Percentiles rank a stretch among this genome's conserved stretches.
phyloP scores from a whole-genome alignment of 2,329 filamentous ascomycete species.

The Madurella fahalii region DNA sequence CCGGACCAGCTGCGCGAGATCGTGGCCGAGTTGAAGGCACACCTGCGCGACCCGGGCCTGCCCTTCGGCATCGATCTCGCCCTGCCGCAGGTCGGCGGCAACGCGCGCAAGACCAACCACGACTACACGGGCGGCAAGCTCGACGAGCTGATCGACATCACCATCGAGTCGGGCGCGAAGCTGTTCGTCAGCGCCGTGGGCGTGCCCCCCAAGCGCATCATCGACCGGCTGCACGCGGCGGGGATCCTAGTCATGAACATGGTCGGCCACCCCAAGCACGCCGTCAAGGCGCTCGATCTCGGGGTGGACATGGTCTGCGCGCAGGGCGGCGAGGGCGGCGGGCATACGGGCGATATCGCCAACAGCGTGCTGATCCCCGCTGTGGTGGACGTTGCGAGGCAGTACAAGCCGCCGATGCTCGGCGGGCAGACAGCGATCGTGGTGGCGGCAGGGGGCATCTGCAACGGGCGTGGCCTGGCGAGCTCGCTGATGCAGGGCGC shows the following conservation, averaged over 20 bases:
- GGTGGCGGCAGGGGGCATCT: constrained; percentile 84
- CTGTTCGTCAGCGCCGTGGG: constrained; percentile 88
- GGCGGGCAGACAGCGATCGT: constrained; percentile 71
- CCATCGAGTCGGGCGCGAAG: constrained; percentile 75
- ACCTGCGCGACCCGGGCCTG: constrained; percentile 61
- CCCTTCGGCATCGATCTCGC: constrained; percentile 92
- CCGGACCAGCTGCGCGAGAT: constrained; percentile 72
- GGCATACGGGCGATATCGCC: constrained; percentile 84
- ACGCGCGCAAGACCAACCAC: constrained; percentile 85
- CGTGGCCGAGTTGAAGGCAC: constrained; percentile 78
- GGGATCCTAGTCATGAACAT: constrained; percentile 94
- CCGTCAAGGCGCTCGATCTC: constrained; percentile 77
- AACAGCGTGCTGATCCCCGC: constrained; percentile 83
- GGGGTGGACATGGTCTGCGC: constrained; percentile 90
- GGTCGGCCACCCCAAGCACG: constrained; percentile 90
- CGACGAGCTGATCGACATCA: constrained; percentile 82
- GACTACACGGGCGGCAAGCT: constrained; percentile 91
- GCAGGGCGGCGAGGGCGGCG: constrained; percentile 89
- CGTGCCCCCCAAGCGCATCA: constrained; percentile 69
- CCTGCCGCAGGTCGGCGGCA: constrained; percentile 80
- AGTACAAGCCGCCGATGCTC: constrained; percentile 65
- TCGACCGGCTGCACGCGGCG: constrained; percentile 71
- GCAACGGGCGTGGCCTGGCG: constrained; percentile 76
- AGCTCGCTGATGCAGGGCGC: constrained; percentile 84
- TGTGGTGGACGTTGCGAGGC: constrained; percentile 75